phyloP scores from a whole-genome alignment of 768 basidiomycete species.

The Tricholoma bakamatsutake region DNA sequence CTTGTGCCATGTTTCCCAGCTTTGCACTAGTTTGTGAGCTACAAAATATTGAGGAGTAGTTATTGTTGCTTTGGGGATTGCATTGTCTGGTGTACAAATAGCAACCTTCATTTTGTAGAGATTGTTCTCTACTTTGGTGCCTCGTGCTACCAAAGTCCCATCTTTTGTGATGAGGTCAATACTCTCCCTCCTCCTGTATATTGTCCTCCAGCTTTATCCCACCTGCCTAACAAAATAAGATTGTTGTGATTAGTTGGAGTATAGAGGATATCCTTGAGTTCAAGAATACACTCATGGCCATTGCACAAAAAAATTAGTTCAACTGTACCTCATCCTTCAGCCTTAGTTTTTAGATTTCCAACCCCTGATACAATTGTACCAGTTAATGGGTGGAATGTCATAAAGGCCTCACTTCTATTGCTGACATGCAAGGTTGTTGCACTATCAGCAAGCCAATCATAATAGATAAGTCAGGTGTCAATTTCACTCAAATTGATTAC shows the following conservation, averaged over 20 bases:
- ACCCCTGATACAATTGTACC: not conserved
- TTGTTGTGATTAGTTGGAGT: not conserved
- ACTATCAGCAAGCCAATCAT: constrained; percentile 7
- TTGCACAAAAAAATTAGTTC: not conserved
- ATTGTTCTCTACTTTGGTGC: too few relatives aligned
- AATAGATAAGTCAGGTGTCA: not conserved
- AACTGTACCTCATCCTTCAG: not conserved
- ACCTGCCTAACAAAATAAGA: constrained; percentile 2
- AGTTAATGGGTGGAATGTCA: not conserved
- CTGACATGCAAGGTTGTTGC: constrained; percentile 6
- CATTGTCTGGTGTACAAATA: not conserved
- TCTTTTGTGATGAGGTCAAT: too few relatives aligned
- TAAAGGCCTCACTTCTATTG: constrained; percentile 1
- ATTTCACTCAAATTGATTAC: not conserved
- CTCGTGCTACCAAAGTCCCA: too few relatives aligned
- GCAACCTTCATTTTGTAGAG: too few relatives aligned
- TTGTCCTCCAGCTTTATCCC: constrained; percentile 1
- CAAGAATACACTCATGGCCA: not conserved
- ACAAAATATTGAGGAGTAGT: not conserved
- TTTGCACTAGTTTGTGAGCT: not conserved
- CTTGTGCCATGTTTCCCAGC: constrained; percentile 1
- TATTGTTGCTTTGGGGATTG: not conserved
- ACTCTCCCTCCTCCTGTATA: not conserved
- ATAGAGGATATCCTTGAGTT: not conserved
- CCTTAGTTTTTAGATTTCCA: not conserved